phyloP scores from a whole-genome alignment of 805 yeast species.

The Kodamaea restingae region DNA sequence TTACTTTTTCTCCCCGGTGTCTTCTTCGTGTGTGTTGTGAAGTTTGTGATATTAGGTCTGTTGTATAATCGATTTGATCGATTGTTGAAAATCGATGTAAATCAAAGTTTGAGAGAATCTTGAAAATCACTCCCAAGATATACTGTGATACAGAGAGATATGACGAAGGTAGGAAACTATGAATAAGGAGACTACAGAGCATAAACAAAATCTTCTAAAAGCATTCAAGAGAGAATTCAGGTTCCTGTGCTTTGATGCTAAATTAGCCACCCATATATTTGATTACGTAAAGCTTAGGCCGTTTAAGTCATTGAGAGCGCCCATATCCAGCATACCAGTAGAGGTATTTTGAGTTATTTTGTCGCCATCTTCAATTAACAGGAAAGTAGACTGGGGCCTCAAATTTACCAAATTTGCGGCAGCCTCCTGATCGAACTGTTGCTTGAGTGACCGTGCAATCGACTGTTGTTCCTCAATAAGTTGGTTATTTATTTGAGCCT shows the following conservation, averaged over 20 bases:
- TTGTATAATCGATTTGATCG: background rate
- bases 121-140: too few relatives aligned
- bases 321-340: background rate
- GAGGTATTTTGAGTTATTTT: background rate
- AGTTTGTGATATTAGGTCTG: background rate
- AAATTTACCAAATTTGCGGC: constrained; percentile 14
- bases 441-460: constrained; percentile 12
- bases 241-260: too few relatives aligned
- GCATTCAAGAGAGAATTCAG: too few relatives aligned
- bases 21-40: background rate
- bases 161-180: too few relatives aligned
- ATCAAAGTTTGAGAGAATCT: too few relatives aligned
- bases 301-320: constrained; percentile 2
- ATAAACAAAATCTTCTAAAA: too few relatives aligned
- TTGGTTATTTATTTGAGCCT: constrained; percentile 11
- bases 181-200: too few relatives aligned
- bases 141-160: too few relatives aligned
- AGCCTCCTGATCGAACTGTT: constrained; percentile 5
- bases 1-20: background rate
- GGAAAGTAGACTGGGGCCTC: constrained; percentile 7
- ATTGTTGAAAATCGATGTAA: background rate
- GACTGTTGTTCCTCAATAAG: constrained; percentile 17
- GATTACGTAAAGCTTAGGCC: constrained; percentile 3
- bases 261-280: too few relatives aligned
- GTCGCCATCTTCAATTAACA: background rate